phyloP scores from a whole-genome alignment of 208 protist genomes.

The Ichthyophonus hoferi region DNA sequence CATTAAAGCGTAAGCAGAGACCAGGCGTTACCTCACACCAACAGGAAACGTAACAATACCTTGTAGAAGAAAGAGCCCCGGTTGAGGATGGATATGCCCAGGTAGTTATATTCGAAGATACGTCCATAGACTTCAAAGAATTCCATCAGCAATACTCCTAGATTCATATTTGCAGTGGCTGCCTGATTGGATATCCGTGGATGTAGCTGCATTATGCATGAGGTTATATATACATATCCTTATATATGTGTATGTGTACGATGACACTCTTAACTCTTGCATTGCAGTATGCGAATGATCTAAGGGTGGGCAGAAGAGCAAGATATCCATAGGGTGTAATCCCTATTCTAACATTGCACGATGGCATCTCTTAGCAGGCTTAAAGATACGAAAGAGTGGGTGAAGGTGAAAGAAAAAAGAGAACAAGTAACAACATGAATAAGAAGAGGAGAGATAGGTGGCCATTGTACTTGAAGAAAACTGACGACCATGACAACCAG shows the following conservation, averaged over 20 bases:
- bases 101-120: constrained; percentile 71
- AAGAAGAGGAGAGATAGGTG: not conserved
- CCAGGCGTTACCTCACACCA: too few species aligned
- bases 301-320: too few species aligned
- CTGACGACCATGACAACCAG: constrained; percentile 76
- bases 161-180: constrained; percentile 39
- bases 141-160: constrained; percentile 79
- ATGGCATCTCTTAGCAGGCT: constrained; percentile 49
- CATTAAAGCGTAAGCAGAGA: too few species aligned
- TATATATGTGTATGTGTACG: too few species aligned
- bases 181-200: not conserved
- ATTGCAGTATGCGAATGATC: too few species aligned
- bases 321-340: too few species aligned
- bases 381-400: not conserved
- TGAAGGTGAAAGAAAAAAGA: not conserved
- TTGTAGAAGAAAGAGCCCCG: constrained; percentile 64
- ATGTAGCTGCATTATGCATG: too few species aligned
- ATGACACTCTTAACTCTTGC: too few species aligned
- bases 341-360: constrained; percentile 63
- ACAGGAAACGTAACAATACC: constrained; percentile 28
- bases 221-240: too few species aligned
- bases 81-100: constrained; percentile 69
- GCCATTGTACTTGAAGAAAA: constrained; percentile 78
- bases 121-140: constrained; percentile 84
- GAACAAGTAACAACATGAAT: not conserved